phyloP scores from a whole-genome alignment of 306 rosid species.

The Lotus japonicus region DNA sequence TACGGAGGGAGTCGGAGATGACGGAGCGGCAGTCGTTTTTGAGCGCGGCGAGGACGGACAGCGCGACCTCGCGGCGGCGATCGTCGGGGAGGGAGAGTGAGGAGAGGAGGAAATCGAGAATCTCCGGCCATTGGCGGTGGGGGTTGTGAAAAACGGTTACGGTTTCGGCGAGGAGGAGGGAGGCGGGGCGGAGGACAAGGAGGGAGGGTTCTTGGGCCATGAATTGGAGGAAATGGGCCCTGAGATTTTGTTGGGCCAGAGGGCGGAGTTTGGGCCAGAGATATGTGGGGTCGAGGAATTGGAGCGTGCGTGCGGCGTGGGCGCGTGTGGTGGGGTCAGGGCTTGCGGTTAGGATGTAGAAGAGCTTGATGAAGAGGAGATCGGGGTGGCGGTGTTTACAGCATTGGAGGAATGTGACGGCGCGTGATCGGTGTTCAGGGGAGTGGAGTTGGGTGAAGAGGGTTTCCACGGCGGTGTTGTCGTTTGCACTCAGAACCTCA shows the following conservation, averaged over 20 bases:
- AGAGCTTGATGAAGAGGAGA: slow-evolving; percentile 35
- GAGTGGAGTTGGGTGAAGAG: slow-evolving; percentile 18
- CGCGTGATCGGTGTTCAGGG: slow-evolving; percentile 1
- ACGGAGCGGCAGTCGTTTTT: not conserved
- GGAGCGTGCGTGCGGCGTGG: slow-evolving; percentile 26
- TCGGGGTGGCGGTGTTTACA: slow-evolving; percentile 28
- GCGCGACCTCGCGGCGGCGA: slow-evolving; percentile 5
- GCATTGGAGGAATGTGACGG: slow-evolving; percentile 26
- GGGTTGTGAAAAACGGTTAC: not conserved
- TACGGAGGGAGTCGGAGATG: not conserved
- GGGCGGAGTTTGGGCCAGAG: slow-evolving; percentile 27
- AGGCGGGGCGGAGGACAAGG: slow-evolving; percentile 18
- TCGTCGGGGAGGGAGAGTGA: slow-evolving; percentile 2
- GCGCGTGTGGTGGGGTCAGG: slow-evolving; percentile 9
- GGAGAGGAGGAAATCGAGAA: not conserved
- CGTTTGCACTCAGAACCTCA: slow-evolving; percentile 27
- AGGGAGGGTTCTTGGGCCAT: slow-evolving; percentile 18
- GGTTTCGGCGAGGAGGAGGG: slow-evolving; percentile 15
- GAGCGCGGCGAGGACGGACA: slow-evolving; percentile 10
- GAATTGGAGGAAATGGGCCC: slow-evolving; percentile 20
- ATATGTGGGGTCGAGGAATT: not conserved
- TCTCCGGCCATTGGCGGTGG: slow-evolving; percentile 19
- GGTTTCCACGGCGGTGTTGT: slow-evolving; percentile 19
- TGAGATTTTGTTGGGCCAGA: slow-evolving; percentile 20
- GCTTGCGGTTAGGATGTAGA: slow-evolving; percentile 9